These are phyloP conservation scores for Fusarium secorum DNA, from an alignment of 2,329 filamentous ascomycete genomes.

Conservation along the genomic window DNA sequence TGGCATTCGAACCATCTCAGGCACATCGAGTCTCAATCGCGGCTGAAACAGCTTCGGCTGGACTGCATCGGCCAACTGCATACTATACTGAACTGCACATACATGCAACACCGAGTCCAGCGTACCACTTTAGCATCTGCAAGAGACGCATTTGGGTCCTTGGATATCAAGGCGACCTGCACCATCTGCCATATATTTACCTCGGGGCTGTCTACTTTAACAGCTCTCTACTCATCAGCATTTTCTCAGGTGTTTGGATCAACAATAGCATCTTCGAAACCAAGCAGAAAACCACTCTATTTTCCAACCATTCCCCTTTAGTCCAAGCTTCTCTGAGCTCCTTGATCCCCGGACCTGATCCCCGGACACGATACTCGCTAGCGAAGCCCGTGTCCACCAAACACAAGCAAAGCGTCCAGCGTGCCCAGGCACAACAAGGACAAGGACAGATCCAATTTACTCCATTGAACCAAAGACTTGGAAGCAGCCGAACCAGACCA, in stretches of 20 bases:
- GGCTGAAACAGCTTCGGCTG: constrained; percentile 19
- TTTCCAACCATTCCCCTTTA: constrained; percentile 28
- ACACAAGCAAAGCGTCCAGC: constrained; percentile 23
- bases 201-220: not conserved
- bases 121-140: not conserved
- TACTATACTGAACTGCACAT: not conserved
- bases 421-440: constrained; percentile 23
- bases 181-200: not conserved
- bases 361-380: constrained; percentile 25
- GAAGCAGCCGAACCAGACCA: constrained; percentile 17
- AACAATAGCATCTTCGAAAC: constrained; percentile 21
- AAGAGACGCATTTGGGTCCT: not conserved
- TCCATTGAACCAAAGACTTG: constrained; percentile 36
- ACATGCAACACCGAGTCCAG: not conserved
- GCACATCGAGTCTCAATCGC: constrained; percentile 15
- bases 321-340: constrained; percentile 38
- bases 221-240: not conserved
- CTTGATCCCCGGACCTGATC: constrained; percentile 36
- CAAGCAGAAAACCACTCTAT: constrained; percentile 15
- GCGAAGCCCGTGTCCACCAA: constrained; percentile 30
- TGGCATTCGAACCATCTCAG: not conserved
- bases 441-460: constrained; percentile 30
- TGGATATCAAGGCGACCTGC: not conserved
- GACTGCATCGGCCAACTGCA: constrained; percentile 4
- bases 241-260: not conserved